A percentile compares a stretch with the other conserved stretches of the same genome.
These are phyloP conservation scores for Lichtheimia corymbifera DNA, from an alignment of 371 early-diverging fungal species.

Conservation along the genomic window DNA sequence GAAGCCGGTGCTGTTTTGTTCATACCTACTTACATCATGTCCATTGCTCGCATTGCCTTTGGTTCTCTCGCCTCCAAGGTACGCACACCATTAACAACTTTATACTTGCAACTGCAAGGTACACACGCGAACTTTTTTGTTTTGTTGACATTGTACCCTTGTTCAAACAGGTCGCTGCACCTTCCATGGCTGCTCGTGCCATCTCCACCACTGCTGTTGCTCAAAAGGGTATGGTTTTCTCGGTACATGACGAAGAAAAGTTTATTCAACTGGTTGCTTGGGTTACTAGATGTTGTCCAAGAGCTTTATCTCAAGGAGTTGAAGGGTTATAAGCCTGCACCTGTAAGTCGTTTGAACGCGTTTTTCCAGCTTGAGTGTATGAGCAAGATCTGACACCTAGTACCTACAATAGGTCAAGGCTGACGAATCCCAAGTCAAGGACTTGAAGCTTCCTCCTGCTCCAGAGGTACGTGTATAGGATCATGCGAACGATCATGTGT, in stretches of 20 bases:
- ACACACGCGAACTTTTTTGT: slow-evolving; percentile 1
- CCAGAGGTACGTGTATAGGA: slow-evolving; percentile 35
- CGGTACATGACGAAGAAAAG: neutral
- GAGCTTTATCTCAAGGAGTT: slow-evolving; percentile 55
- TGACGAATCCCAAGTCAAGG: slow-evolving; percentile 49
- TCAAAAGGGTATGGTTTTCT: slow-evolving; percentile 42
- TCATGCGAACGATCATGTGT: neutral
- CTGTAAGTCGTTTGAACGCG: slow-evolving; percentile 34
- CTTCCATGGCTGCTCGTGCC: slow-evolving; percentile 47
- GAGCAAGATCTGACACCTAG: neutral
- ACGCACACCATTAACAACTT: neutral
- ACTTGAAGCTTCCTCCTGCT: slow-evolving; percentile 52
- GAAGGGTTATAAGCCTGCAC: slow-evolving; percentile 55
- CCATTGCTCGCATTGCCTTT: slow-evolving; percentile 48
- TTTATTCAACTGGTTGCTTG: neutral
- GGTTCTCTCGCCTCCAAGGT: slow-evolving; percentile 50
- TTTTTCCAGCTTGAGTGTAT: neutral
- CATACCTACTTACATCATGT: slow-evolving; percentile 16
- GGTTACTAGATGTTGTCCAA: slow-evolving; percentile 44
- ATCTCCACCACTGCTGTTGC: slow-evolving; percentile 39
- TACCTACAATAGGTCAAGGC: slow-evolving; percentile 27
- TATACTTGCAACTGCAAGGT: neutral
- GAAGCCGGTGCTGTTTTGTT: neutral
- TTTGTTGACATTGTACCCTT: neutral
- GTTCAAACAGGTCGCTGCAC: slow-evolving; percentile 11